These are phyloP conservation scores for Hypericum perforatum DNA, from an alignment of 345 rosid species.

Conservation along the genomic window DNA sequence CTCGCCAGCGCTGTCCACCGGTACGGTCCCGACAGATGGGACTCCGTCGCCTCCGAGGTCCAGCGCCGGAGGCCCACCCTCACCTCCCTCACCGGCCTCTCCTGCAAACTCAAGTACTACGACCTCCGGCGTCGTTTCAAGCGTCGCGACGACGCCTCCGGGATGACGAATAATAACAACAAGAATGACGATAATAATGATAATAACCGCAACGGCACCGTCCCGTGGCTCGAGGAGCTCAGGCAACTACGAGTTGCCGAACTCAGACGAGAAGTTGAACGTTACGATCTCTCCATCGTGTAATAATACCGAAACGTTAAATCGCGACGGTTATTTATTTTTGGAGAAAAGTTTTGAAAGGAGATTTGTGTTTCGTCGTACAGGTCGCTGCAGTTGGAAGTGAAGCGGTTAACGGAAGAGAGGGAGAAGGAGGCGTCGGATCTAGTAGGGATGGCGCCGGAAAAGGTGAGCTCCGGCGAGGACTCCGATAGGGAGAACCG, in stretches of 20 bases:
- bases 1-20: constrained; percentile 63
- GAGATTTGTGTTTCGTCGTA: constrained; percentile 7
- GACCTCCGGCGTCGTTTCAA: constrained; percentile 45
- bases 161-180: too few relatives aligned
- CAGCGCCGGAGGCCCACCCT: constrained; percentile 29
- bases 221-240: constrained; percentile 46
- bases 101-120: constrained; percentile 36
- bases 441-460: constrained; percentile 25
- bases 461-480: constrained; percentile 14
- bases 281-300: constrained; percentile 47
- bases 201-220: constrained; percentile 4
- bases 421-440: constrained; percentile 37
- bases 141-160: too few relatives aligned
- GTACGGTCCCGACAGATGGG: constrained; percentile 44
- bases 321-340: constrained; percentile 12
- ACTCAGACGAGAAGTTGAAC: constrained; percentile 54
- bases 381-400: constrained; percentile 50
- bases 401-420: constrained; percentile 46
- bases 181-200: constrained; percentile 9
- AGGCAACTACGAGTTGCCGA: constrained; percentile 54
- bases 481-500: constrained; percentile 21
- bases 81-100: constrained; percentile 27
- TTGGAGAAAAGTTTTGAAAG: constrained; percentile 16
- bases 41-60: constrained; percentile 42
- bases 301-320: constrained; percentile 11